Evolutionary conservation across 805 yeast species (phyloP), one percentile per base, ranked within the genome.

Genomic region (Ogataea angusta): DNA sequence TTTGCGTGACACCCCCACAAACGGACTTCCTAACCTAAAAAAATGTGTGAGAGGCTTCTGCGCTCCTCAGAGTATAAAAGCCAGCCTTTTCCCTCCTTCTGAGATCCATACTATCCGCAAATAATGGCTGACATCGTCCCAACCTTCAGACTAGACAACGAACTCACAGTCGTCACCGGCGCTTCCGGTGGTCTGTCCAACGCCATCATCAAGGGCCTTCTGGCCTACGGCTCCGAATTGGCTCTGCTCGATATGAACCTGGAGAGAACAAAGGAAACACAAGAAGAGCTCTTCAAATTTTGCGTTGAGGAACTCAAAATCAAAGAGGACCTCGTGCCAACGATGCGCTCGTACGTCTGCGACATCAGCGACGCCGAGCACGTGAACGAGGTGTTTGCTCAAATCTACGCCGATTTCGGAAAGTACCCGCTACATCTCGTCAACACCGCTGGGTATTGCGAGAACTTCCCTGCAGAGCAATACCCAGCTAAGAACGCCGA

Each of bases 371-470:
- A 81, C 53, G 73, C 82, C 15, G 71, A 63, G 29, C 61, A 69
- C 36, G 90, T 84, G 40, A 81, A 78, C 36, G 63, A 64, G 22
- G 68, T 76, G 5, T 80, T 83, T 56, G 69, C 72, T 25, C 73
- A 80, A 49, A 57, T 69, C 13, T 73, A 75, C 52, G 70, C 66
- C 36, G 80, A 73, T 57, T 84, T 82, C 60, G 78, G 75, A 21
- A 68, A 72, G 45, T 69, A 80, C 31, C 80, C 88, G 27, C 78
- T 80, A 51, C 67, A 83, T 48, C 70, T 85, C 52, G 73, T 85
- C 46, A 83, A 85, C 69, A 74, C 88, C 37, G 93, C 95, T n/a
- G 93, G 95, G 10, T 85, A 80, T 68, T 82, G 89, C 58, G 89
- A 85, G 63, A 85, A 85, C 70, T 76, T 72, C 66, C 77, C 87